phyloP scores from a whole-genome alignment of 2,329 filamentous ascomycete genomes.

The Nemania abortiva region DNA sequence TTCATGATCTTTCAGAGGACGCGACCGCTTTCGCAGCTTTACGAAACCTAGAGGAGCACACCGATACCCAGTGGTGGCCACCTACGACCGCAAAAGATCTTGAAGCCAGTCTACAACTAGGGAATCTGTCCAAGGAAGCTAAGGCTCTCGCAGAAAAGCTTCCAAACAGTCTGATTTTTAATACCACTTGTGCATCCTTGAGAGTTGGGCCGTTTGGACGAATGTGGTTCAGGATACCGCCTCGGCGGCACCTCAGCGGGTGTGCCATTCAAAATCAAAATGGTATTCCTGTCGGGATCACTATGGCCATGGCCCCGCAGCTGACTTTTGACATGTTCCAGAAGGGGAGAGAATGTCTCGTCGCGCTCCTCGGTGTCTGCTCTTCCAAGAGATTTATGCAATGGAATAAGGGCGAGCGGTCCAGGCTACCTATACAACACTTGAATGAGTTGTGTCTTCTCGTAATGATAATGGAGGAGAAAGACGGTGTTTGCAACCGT shows the following conservation, averaged over 20 bases:
- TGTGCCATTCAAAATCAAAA: constrained; percentile 3
- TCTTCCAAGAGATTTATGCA: constrained; percentile 26
- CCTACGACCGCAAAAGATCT: constrained; percentile 8
- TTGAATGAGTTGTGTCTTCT: constrained; percentile 20
- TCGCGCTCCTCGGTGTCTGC: constrained; percentile 20
- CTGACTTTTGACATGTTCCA: constrained; percentile 10
- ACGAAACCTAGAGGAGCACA: constrained; percentile 25
- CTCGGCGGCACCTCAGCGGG: constrained; percentile 19
- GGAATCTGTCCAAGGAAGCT: constrained; percentile 13
- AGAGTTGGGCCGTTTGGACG: constrained; percentile 13
- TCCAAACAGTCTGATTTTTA: constrained; percentile 23
- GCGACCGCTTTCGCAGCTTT: constrained; percentile 19
- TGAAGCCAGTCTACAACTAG: constrained; percentile 1
- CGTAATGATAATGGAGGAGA: constrained; percentile 23
- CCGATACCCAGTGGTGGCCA: constrained; percentile 18
- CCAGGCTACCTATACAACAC: background rate
- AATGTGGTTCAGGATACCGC: constrained; percentile 18
- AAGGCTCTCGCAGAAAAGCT: constrained; percentile 4
- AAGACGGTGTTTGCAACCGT: constrained; percentile 1
- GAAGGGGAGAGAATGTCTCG: constrained; percentile 11
- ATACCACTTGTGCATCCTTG: constrained; percentile 15
- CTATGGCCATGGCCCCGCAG: constrained; percentile 27
- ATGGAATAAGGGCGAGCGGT: constrained; percentile 18
- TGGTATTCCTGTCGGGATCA: constrained; percentile 17
- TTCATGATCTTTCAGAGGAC: constrained; percentile 19